Evolutionary conservation across 2,329 filamentous ascomycete genomes (phyloP).

Genomic region (Diplocarpon rosae): DNA sequence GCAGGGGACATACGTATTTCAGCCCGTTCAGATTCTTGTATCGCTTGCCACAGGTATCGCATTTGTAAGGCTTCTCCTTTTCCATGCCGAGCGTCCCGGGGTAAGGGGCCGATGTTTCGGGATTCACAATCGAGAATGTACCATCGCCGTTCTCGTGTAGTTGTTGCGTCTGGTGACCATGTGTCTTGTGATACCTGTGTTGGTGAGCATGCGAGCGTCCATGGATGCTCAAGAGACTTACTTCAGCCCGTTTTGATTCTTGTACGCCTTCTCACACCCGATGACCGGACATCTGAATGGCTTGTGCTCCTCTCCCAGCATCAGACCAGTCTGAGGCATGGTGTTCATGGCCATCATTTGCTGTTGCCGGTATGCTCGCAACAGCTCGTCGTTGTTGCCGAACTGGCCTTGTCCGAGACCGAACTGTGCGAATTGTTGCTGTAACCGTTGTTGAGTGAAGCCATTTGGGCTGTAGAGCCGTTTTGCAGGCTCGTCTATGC

Average conservation of each 20-base stretch:
- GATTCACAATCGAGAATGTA: slow-evolving; percentile 96
- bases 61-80: slow-evolving; percentile 98
- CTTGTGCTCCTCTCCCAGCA: slow-evolving; percentile 81
- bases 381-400: slow-evolving; percentile 52
- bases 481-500: slow-evolving; percentile 91
- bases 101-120: slow-evolving; percentile 86
- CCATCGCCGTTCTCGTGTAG: slow-evolving; percentile 94
- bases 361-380: slow-evolving; percentile 52
- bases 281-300: slow-evolving; percentile 97
- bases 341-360: slow-evolving; percentile 33
- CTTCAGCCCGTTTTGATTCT: slow-evolving; percentile 98
- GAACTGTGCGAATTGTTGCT: slow-evolving; percentile 59
- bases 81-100: slow-evolving; percentile 98
- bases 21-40: slow-evolving; percentile 99
- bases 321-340: slow-evolving; percentile 31
- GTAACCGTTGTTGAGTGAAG: slow-evolving; percentile 52
- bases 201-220: background rate
- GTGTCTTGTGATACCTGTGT: slow-evolving; percentile 57
- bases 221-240: slow-evolving; percentile 36
- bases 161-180: slow-evolving; percentile 94
- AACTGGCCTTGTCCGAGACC: slow-evolving; percentile 61
- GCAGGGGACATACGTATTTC: slow-evolving; percentile 61
- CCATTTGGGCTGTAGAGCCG: slow-evolving; percentile 80
- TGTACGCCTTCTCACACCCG: slow-evolving; percentile 98
- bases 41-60: slow-evolving; percentile 91